Evolutionary conservation across 2,329 filamentous ascomycete species (phyloP).

Genomic region (Erysiphe pulchra): DNA sequence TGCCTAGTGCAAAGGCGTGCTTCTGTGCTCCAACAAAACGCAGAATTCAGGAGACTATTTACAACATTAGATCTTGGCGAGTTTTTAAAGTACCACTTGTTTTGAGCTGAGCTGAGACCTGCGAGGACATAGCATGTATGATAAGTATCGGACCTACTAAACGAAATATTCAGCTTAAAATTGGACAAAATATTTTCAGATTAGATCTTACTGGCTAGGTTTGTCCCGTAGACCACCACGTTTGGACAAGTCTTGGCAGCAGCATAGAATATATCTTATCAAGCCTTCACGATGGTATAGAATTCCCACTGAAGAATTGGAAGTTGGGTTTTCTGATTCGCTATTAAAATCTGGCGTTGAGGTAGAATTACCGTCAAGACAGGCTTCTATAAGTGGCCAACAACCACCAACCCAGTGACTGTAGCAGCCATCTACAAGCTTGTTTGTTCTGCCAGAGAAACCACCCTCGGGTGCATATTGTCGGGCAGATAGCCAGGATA

Average conservation of each 20-base stretch:
- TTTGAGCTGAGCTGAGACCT: conserved; percentile 60
- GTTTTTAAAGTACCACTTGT: conserved; percentile 27
- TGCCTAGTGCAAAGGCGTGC: conserved; percentile 24
- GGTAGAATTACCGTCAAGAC: conserved; percentile 28
- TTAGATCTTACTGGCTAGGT: conserved; percentile 46
- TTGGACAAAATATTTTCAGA: not conserved
- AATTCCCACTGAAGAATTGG: conserved; percentile 14
- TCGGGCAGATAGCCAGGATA: conserved; percentile 70
- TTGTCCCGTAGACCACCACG: conserved; percentile 79
- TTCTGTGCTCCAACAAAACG: conserved; percentile 17
- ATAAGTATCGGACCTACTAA: conserved; percentile 58
- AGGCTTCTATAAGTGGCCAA: conserved; percentile 74
- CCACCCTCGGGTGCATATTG: conserved; percentile 84
- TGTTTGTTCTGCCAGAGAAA: conserved; percentile 84
- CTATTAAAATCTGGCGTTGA: conserved; percentile 2
- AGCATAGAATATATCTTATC: conserved; percentile 69
- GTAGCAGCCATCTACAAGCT: conserved; percentile 94
- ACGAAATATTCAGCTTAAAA: conserved; percentile 2
- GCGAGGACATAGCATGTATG: conserved; percentile 82
- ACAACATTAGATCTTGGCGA: conserved; percentile 14
- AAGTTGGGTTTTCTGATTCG: not conserved
- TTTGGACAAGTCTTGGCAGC: conserved; percentile 48
- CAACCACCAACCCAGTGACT: conserved; percentile 93
- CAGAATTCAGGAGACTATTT: conserved; percentile 10
- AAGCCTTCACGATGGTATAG: conserved; percentile 67